Conservation (phyloP, 139 green algal genomes). For the Chlorella sp. region DNA sequence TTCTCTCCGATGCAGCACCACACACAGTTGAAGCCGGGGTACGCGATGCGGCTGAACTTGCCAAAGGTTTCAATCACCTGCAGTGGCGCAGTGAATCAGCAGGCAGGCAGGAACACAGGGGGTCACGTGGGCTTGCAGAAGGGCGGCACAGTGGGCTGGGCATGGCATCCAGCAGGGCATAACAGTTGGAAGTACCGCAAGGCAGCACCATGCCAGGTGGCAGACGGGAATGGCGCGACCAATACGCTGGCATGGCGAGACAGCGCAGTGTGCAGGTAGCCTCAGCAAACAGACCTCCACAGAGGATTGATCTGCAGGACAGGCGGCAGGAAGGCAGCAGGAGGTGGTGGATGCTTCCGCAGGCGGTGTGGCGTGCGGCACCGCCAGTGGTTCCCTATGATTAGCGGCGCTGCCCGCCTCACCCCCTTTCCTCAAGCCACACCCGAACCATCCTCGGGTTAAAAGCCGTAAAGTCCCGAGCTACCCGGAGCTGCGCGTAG, state of each 20-base stretch:
- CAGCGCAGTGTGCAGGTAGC: not conserved
- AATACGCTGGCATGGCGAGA: not conserved
- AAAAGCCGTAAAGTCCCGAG: not conserved
- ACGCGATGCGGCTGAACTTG: constrained; percentile 55
- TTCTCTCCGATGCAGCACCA: constrained; percentile 60
- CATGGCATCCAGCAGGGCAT: not conserved
- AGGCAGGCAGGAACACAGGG: not conserved
- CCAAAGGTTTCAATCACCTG: constrained; percentile 4
- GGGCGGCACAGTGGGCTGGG: not conserved
- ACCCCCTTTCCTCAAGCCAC: too few relatives aligned
- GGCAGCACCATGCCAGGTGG: not conserved
- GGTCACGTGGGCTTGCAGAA: not conserved
- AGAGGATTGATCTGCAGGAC: constrained; percentile 42
- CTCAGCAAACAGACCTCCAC: constrained; percentile 50
- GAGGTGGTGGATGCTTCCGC: not conserved
- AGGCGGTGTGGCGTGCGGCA: not conserved
- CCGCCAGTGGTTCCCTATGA: not conserved
- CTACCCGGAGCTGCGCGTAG: not conserved
- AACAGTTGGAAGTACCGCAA: not conserved
- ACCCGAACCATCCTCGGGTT: too few relatives aligned
- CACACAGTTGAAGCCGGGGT: constrained; percentile 70
- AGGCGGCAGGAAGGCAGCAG: not conserved
- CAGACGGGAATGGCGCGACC: too few relatives aligned
- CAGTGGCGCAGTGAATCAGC: not conserved
- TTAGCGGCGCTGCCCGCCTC: too few relatives aligned